phyloP scores from a whole-genome alignment of 306 rosid genomes.

The Nissolia schottii region DNA sequence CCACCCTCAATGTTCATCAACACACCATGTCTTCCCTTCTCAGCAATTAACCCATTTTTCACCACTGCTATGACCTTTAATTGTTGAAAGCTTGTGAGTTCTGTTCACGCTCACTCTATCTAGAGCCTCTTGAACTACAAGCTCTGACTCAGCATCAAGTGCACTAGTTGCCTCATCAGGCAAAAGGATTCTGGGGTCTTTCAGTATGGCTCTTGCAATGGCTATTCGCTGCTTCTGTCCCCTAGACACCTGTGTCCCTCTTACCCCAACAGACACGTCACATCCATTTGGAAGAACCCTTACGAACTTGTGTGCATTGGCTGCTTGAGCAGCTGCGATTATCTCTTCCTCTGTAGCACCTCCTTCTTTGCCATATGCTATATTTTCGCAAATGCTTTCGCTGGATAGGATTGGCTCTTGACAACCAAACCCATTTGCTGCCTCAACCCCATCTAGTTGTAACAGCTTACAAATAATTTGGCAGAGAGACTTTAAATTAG shows the following conservation, averaged over 20 bases:
- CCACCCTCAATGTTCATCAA: slow-evolving; percentile 66
- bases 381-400: slow-evolving; percentile 68
- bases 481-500: too few species aligned
- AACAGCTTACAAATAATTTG: too few species aligned
- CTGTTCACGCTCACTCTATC: slow-evolving; percentile 71
- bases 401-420: slow-evolving; percentile 91
- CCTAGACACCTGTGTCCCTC: slow-evolving; percentile 82
- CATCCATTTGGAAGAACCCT: slow-evolving; percentile 61
- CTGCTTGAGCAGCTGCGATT: slow-evolving; percentile 59
- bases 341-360: slow-evolving; percentile 65
- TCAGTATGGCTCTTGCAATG: slow-evolving; percentile 81
- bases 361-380: slow-evolving; percentile 66
- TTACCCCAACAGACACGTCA: slow-evolving; percentile 71
- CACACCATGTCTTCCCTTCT: slow-evolving; percentile 68
- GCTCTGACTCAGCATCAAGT: slow-evolving; percentile 79
- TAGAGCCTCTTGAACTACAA: slow-evolving; percentile 76
- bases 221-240: slow-evolving; percentile 93
- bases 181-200: slow-evolving; percentile 70
- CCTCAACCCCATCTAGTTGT: slow-evolving; percentile 79
- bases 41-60: slow-evolving; percentile 67
- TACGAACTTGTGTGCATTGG: slow-evolving; percentile 73
- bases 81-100: slow-evolving; percentile 80
- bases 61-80: slow-evolving; percentile 74
- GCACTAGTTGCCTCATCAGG: slow-evolving; percentile 96
- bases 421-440: slow-evolving; percentile 83